Base-by-base conservation (phyloP, 2,329 filamentous ascomycete genomes). In the Chrysosporium keratinophilum region DNA sequence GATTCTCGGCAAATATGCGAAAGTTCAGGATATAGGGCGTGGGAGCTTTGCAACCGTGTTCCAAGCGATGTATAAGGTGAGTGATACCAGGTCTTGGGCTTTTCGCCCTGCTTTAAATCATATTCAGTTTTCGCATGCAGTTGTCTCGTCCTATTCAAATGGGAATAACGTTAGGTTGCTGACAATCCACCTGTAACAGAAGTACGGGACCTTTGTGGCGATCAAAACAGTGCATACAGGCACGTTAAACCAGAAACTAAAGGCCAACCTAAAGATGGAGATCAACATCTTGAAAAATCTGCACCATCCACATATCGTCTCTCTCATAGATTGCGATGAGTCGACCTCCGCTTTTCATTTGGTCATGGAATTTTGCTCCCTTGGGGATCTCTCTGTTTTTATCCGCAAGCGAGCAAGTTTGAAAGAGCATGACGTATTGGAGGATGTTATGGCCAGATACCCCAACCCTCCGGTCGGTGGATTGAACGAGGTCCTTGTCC, bases 41-140 rank as follows among this genome's bases (percentile, higher is more conserved):
- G 93, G 93, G 58, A 97, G 93, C 75, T 98, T 97, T 76, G 93
- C 93, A 60, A 89, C 89, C 61, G 93, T 98, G 61, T 97, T 93
- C 69, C 82, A 86, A 68, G 89, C 87, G 59, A 82, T 83, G 62
- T 87, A 94, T 72, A 85, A 85, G 74, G 89, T 95, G 74, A 72
- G 83, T 44, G 15, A 12, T 73, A 53, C 45, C 20, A 14, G 20
- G 12, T 19, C 5, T 28, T 17, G 7, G 34, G 19, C 17, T n/a
- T 28, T 42, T n/a, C n/a, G 33, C 41, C 11, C 4, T 20, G n/a
- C 20, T 7, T 14, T 28, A n/a, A 7, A 28, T 7, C 23, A 28
- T 28, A 28, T 28, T 28, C 23, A 4, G 23, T 7, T 28, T 28
- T 3, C 20, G n/a, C 3, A 35, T 45, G 10, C 28, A 20, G 3